Base-by-base conservation (phyloP, 805 yeast genomes). In the Wickerhamiella bombiphila region DNA sequence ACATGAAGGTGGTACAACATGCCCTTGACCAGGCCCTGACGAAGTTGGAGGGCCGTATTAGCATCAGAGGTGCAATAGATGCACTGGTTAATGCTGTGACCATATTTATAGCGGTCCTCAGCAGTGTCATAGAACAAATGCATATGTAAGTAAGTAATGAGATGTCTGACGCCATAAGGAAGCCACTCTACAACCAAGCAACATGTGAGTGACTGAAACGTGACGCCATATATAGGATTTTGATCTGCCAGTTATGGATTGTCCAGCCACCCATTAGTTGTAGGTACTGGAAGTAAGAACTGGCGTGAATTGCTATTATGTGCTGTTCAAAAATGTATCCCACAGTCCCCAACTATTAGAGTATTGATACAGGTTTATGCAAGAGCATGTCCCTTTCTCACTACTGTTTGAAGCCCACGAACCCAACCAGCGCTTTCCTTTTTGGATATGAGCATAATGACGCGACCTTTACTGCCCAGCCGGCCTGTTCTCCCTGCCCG, bases 401-500 rank as follows among this genome's bases (percentile, higher is more conserved):
- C 65, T 2, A 78, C 76, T 37, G 67, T 74, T 20, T 85, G 85
- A 34, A 85, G 63, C 2, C 91, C 93, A 50, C 74, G 76, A 20
- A 83, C 76, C 83, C 93, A 83, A 3, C 80, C 67, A 48, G 77
- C 76, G n/a, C 70, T 66, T 43, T 73, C 78, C 31, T 55, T 57
- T 44, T 75, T 74, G 43, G 76, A 78, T 20, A 78, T 76, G 36
- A 88, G 72, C 51, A 91, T 63, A 44, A 83, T 77, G 2, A 82
- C 95, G 43, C 94, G 68, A 11, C 98, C 98, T 26, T 78, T 67
- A 51, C 78, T 83, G 32, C 79, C 80, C 80, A 86, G 76, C 55
- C 98, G 64, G 2, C 95, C 96, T 0, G 96, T 88, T 59, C 98
- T 71, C 1, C 98, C 98, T 1, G 82, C 78, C 43, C 98, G 65